These are phyloP conservation scores for Panaeolus cyanescens DNA, from an alignment of 768 basidiomycete species.

Conservation along the genomic window DNA sequence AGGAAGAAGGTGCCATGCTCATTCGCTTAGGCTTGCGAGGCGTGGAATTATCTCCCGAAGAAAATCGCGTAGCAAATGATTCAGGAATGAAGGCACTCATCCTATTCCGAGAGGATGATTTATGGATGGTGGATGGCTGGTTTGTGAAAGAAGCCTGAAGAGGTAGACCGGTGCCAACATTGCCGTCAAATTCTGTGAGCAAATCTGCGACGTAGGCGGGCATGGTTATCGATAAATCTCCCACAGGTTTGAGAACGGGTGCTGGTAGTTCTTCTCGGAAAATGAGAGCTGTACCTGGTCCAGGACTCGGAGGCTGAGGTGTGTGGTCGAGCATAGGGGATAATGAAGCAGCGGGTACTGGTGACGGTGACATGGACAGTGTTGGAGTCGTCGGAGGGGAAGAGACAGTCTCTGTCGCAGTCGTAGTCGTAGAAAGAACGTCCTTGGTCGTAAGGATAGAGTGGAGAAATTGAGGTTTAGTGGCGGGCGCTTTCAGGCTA, in stretches of 20 bases:
- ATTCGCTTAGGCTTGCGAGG: not conserved
- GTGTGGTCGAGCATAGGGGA: not conserved
- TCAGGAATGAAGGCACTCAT: constrained; percentile 9
- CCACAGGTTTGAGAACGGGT: not conserved
- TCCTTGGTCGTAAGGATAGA: not conserved
- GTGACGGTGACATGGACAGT: not conserved
- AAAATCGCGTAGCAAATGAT: not conserved
- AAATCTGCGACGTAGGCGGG: constrained; percentile 49
- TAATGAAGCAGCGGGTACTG: not conserved
- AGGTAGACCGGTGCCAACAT: not conserved
- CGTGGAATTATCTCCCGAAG: not conserved
- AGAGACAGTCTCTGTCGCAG: not conserved
- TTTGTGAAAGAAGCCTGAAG: not conserved
- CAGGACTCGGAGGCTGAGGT: constrained; percentile 1
- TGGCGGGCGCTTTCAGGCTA: not conserved
- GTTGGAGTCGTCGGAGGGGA: not conserved
- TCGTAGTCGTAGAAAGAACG: not conserved
- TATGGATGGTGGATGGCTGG: constrained; percentile 5
- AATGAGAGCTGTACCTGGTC: not conserved
- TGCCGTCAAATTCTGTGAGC: constrained; percentile 39
- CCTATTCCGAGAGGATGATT: constrained; percentile 17
- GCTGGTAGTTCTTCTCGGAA: not conserved
- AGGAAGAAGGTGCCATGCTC: not conserved
- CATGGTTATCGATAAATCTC: constrained; percentile 31
- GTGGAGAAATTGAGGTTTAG: not conserved